These are phyloP conservation scores for Hericium coralloides DNA, from an alignment of 768 basidiomycete genomes.

Conservation along the genomic window DNA sequence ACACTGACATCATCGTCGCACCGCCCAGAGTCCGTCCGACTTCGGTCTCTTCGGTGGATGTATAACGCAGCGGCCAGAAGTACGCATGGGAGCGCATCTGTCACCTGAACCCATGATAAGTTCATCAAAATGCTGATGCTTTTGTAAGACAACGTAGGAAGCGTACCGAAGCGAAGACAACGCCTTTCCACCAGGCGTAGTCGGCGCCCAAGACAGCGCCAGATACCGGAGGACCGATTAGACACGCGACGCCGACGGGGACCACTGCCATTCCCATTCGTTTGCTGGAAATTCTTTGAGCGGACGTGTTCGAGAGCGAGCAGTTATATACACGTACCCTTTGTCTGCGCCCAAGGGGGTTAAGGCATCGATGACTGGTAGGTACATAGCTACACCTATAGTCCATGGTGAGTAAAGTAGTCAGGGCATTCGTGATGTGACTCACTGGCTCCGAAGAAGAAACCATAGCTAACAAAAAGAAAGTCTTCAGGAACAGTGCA, in stretches of 20 bases:
- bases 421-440: neutral
- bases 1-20: too few relatives aligned
- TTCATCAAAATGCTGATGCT: neutral
- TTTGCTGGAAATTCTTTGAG: neutral
- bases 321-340: neutral
- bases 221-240: neutral
- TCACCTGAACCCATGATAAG: neutral
- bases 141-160: neutral
- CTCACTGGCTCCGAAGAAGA: constrained; percentile 2
- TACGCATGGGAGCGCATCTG: neutral
- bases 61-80: neutral
- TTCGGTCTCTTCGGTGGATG: neutral
- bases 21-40: too few relatives aligned
- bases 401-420: neutral
- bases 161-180: neutral
- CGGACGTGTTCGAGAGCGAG: neutral
- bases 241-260: neutral
- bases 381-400: neutral
- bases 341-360: neutral
- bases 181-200: neutral
- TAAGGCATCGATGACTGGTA: neutral
- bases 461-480: neutral
- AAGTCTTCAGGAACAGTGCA: neutral
- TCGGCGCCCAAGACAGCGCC: neutral
- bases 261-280: neutral